Evolutionary conservation across 1,284 basidiomycete genomes (phyloP).

Genomic region (Sporisorium sorghi): DNA sequence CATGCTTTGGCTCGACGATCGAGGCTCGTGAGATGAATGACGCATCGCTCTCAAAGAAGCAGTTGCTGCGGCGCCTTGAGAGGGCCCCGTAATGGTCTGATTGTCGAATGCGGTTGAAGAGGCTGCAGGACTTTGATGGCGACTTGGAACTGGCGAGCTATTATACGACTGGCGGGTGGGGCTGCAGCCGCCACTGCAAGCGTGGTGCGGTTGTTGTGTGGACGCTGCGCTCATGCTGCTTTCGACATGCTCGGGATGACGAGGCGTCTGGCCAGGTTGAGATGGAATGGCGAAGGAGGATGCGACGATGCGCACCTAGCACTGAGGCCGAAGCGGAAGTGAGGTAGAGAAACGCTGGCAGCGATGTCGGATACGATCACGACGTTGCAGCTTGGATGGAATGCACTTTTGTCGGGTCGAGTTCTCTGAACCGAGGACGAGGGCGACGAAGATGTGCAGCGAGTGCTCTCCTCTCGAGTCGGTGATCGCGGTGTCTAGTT

Average conservation of each 20-base stretch:
- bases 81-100: slow-evolving; percentile 10
- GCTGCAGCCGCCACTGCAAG: slow-evolving; percentile 21
- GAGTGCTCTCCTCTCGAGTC: no score
- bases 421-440: background rate
- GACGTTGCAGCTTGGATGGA: no score
- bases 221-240: slow-evolving; percentile 39
- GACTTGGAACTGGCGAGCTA: slow-evolving; percentile 20
- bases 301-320: background rate
- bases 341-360: background rate
- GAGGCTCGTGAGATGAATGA: background rate
- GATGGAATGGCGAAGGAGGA: slow-evolving; percentile 10
- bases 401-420: no score
- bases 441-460: background rate
- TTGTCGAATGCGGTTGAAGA: slow-evolving; percentile 2
- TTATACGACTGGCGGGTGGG: slow-evolving; percentile 6
- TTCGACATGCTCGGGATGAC: slow-evolving; percentile 29
- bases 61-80: slow-evolving; percentile 10
- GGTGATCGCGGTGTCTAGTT: no score
- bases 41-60: slow-evolving; percentile 3
- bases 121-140: slow-evolving; percentile 14
- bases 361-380: background rate
- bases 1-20: background rate
- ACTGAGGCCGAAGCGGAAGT: background rate
- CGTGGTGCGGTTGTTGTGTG: slow-evolving; percentile 23
- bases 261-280: slow-evolving; percentile 22